Conservation (phyloP, 768 basidiomycete genomes). For the Fomitopsis pulvina region DNA sequence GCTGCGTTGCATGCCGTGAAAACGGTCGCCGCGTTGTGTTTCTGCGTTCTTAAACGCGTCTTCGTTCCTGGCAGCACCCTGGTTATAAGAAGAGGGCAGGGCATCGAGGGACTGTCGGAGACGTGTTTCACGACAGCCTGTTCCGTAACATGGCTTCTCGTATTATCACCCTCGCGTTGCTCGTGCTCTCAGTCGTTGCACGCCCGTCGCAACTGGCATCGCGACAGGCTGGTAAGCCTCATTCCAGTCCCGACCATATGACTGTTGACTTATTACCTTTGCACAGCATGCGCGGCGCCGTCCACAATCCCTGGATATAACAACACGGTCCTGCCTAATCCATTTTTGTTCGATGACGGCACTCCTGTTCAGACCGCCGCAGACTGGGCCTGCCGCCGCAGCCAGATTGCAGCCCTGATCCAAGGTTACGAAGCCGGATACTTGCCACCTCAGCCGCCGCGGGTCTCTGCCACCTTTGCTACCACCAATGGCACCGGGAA, state of each 20-base stretch:
- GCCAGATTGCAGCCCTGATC: constrained; percentile 42
- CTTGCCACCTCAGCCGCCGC: constrained; percentile 40
- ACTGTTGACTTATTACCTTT: neutral
- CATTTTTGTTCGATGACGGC: constrained; percentile 46
- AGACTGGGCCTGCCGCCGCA: constrained; percentile 46
- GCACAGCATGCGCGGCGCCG: constrained; percentile 14
- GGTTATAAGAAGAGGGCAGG: neutral
- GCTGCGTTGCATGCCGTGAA: neutral
- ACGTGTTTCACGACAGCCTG: neutral
- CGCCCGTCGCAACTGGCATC: neutral
- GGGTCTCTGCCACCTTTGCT: constrained; percentile 38
- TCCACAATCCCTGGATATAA: constrained; percentile 23
- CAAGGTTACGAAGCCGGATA: constrained; percentile 49
- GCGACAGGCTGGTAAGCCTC: neutral
- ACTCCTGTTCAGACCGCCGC: constrained; percentile 34
- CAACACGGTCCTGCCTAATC: constrained; percentile 43
- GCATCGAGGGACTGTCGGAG: neutral
- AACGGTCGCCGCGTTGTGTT: neutral
- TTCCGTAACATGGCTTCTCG: neutral
- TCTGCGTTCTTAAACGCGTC: neutral
- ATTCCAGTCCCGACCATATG: neutral
- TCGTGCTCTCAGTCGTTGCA: neutral
- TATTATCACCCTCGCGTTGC: neutral
- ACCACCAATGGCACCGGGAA: constrained; percentile 25
- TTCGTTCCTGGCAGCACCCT: neutral